These are phyloP conservation scores for Trichocladium uniseriatum DNA, from an alignment of 495 filamentous ascomycete genomes.

Conservation along the genomic window DNA sequence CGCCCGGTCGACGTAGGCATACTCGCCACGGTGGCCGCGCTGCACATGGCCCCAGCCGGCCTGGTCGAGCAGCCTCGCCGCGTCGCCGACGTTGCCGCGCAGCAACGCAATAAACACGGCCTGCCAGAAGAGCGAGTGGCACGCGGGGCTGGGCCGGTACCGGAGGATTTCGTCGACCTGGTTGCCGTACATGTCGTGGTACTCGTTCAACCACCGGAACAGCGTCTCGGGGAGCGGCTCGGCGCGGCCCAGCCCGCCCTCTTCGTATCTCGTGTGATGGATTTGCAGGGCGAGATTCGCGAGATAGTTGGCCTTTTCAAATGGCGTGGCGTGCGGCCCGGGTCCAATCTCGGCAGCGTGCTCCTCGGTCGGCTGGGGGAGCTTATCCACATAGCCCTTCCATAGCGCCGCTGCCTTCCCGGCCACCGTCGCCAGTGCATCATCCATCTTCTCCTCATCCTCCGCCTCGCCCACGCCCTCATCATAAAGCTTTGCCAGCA, in stretches of 20 bases:
- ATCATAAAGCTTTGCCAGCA: conserved; percentile 45
- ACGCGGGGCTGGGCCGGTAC: conserved; percentile 59
- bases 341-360: conserved; percentile 54
- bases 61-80: conserved; percentile 52
- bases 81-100: conserved; percentile 58
- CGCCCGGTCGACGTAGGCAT: conserved; percentile 60
- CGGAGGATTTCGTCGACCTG: conserved; percentile 52
- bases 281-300: conserved; percentile 61
- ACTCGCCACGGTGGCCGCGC: conserved; percentile 37
- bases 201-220: conserved; percentile 65
- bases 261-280: conserved; percentile 54
- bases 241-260: conserved; percentile 26
- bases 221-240: conserved; percentile 61
- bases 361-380: conserved; percentile 41
- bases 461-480: conserved; percentile 46
- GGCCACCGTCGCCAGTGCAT: conserved; percentile 45
- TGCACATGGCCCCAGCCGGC: conserved; percentile 68
- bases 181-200: conserved; percentile 52
- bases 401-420: conserved; percentile 50
- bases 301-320: conserved; percentile 66
- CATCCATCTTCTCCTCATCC: conserved; percentile 45
- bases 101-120: conserved; percentile 56
- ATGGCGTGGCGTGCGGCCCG: conserved; percentile 43
- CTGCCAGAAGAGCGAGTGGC: conserved; percentile 72
- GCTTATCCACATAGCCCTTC: conserved; percentile 41